A percentile compares a stretch with the other conserved stretches of the same genome.
These are phyloP conservation scores for Rhododendron ovatum DNA, from an alignment of 148 eudicot genomes.

Conservation along the genomic window DNA sequence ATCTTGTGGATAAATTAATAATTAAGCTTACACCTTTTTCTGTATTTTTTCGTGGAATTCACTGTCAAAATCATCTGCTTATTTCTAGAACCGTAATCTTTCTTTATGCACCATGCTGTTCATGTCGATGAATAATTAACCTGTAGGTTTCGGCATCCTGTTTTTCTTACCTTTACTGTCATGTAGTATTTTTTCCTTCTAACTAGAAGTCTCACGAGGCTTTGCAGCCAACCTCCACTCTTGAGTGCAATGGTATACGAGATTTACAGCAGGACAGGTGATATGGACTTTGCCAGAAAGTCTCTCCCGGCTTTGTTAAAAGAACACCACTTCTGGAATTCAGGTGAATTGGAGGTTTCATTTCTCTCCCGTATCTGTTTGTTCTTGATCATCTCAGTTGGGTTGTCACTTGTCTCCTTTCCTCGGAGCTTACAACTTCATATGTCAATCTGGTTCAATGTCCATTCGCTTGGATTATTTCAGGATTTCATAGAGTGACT, in stretches of 20 bases:
- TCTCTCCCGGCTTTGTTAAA: constrained; percentile 70
- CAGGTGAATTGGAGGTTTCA: constrained; percentile 38
- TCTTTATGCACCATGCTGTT: neutral
- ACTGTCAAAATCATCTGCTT: neutral
- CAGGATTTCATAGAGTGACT: constrained; percentile 74
- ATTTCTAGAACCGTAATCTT: neutral
- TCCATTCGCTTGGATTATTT: neutral
- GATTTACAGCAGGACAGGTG: constrained; percentile 56
- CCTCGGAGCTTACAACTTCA: neutral
- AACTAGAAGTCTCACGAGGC: neutral
- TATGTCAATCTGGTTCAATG: neutral
- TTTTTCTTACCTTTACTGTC: neutral
- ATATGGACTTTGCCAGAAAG: constrained; percentile 44
- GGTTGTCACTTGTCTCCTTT: neutral
- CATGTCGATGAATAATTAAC: neutral
- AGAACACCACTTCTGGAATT: constrained; percentile 78
- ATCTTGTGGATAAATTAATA: neutral
- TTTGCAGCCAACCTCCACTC: constrained; percentile 84
- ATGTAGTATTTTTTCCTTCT: neutral
- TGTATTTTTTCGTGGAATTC: neutral
- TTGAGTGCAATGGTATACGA: constrained; percentile 80
- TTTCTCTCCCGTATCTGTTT: neutral
- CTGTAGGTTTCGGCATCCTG: neutral
- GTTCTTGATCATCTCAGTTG: neutral
- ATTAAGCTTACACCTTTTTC: neutral